Percentiles rank a stretch among this genome's conserved stretches.
Evolutionary conservation across 768 basidiomycete species (phyloP).

Genomic region (Agaricus sinodeliciosus): DNA sequence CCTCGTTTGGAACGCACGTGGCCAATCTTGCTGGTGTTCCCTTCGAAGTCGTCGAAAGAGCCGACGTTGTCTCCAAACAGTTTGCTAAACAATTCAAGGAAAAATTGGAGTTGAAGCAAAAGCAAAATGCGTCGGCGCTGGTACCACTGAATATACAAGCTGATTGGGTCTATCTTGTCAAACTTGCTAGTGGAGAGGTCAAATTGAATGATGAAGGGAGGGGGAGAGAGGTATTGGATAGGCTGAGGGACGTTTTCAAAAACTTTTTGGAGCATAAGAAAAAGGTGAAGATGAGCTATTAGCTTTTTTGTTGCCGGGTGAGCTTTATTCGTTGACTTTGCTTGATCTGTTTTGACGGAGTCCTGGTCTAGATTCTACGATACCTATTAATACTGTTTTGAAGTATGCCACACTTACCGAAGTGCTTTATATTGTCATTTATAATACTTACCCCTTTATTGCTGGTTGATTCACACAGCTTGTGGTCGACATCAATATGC

Average conservation of each 20-base stretch:
- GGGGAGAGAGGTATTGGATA: constrained; percentile 44
- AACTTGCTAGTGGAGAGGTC: constrained; percentile 47
- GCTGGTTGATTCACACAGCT: too few species aligned
- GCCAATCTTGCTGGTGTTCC: constrained; percentile 94
- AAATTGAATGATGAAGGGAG: constrained; percentile 46
- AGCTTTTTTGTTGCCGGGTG: background rate
- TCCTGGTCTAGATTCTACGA: too few species aligned
- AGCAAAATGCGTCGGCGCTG: constrained; percentile 41
- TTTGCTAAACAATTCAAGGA: constrained; percentile 87
- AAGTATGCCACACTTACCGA: background rate
- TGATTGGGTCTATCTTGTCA: constrained; percentile 79
- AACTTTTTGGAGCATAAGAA: constrained; percentile 6
- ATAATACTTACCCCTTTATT: too few species aligned
- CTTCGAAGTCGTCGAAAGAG: constrained; percentile 75
- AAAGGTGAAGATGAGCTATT: background rate
- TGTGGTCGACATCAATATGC: too few species aligned
- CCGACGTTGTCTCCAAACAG: constrained; percentile 79
- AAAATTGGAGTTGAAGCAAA: constrained; percentile 60
- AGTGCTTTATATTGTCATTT: background rate
- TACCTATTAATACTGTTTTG: background rate
- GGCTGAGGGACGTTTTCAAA: constrained; percentile 35
- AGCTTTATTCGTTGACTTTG: background rate
- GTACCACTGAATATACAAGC: constrained; percentile 82
- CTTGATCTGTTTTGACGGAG: background rate
- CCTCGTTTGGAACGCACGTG: constrained; percentile 91